Evolutionary conservation across 2,329 filamentous ascomycete genomes (phyloP).

Genomic region (Penicillium sp.): DNA sequence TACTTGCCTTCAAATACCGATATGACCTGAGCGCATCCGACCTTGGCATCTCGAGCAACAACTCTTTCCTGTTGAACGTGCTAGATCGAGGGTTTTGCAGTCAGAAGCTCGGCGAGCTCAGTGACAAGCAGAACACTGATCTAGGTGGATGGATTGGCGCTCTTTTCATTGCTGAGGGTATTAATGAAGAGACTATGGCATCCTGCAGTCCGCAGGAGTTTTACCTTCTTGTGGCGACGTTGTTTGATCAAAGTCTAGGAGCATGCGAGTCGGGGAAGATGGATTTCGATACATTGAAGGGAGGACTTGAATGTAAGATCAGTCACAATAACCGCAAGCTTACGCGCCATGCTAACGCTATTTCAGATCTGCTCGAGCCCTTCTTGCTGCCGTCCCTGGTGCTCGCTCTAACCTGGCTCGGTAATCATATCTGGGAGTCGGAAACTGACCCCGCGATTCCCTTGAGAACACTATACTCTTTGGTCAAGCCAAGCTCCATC

Average conservation of each 20-base stretch:
- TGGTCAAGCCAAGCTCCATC: conserved; percentile 57
- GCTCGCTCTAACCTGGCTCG: conserved; percentile 59
- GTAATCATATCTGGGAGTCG: conserved; percentile 55
- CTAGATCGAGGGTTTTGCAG: conserved; percentile 49
- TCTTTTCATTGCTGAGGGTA: conserved; percentile 62
- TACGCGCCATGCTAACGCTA: not conserved
- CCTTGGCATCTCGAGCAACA: conserved; percentile 50
- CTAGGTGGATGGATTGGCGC: conserved; percentile 61
- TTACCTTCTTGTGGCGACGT: conserved; percentile 60
- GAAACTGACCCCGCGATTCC: conserved; percentile 52
- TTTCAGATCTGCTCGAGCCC: conserved; percentile 61
- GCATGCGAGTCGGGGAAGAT: conserved; percentile 58
- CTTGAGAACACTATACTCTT: conserved; percentile 56
- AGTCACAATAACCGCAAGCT: not conserved
- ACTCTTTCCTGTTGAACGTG: conserved; percentile 58
- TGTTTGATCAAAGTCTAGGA: conserved; percentile 61
- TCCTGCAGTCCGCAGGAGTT: conserved; percentile 65
- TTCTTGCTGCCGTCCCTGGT: conserved; percentile 63
- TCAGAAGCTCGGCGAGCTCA: conserved; percentile 52
- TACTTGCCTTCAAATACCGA: conserved; percentile 58
- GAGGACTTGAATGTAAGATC: conserved; percentile 60
- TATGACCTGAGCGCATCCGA: conserved; percentile 55
- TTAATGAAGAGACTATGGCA: conserved; percentile 64
- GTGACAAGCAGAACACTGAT: conserved; percentile 57
- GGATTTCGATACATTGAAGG: conserved; percentile 58